A percentile compares a stretch with the other conserved stretches of the same genome.
Conservation (phyloP, 1,284 basidiomycete genomes). For the Trichosporon sp. region DNA sequence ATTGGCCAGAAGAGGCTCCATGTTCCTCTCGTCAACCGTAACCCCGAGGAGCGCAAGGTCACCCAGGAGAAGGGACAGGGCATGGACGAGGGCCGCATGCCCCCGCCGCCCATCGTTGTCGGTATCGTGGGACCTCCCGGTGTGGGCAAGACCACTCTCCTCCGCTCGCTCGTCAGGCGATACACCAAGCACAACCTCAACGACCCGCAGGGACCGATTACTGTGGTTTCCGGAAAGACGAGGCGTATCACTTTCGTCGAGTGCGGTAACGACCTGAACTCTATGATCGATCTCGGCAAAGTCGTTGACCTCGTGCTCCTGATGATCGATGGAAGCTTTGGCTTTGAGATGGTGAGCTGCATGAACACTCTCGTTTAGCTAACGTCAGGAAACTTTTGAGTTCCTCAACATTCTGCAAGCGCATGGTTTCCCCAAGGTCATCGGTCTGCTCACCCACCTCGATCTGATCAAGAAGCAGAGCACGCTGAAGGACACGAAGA, state of each 20-base stretch:
- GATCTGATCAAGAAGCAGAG: conserved; percentile 95
- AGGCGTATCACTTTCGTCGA: conserved; percentile 92
- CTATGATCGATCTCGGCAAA: conserved; percentile 98
- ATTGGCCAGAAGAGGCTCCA: conserved; percentile 92
- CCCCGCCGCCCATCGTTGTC: conserved; percentile 90
- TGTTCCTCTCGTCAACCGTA: conserved; percentile 92
- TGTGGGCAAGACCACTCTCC: conserved; percentile 93
- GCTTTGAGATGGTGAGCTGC: conserved; percentile 88
- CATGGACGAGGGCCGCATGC: conserved; percentile 53
- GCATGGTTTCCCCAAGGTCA: conserved; percentile 98
- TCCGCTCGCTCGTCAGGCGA: conserved; percentile 86
- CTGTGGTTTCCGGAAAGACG: conserved; percentile 89
- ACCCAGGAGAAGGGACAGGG: conserved; percentile 53
- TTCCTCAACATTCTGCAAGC: conserved; percentile 96
- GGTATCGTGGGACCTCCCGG: conserved; percentile 98
- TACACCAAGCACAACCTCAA: conserved; percentile 93
- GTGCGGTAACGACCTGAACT: conserved; percentile 95
- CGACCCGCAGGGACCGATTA: conserved; percentile 90
- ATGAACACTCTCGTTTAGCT: not conserved
- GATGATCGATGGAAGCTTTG: conserved; percentile 97
- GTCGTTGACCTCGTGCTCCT: conserved; percentile 93
- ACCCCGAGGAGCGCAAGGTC: conserved; percentile 72
- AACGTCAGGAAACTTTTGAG: conserved; percentile 89
- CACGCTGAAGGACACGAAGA: conserved; percentile 87
- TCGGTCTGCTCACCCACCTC: conserved; percentile 92